Conservation (phyloP, 2,329 filamentous ascomycete genomes). For the Penicillium sp. region DNA sequence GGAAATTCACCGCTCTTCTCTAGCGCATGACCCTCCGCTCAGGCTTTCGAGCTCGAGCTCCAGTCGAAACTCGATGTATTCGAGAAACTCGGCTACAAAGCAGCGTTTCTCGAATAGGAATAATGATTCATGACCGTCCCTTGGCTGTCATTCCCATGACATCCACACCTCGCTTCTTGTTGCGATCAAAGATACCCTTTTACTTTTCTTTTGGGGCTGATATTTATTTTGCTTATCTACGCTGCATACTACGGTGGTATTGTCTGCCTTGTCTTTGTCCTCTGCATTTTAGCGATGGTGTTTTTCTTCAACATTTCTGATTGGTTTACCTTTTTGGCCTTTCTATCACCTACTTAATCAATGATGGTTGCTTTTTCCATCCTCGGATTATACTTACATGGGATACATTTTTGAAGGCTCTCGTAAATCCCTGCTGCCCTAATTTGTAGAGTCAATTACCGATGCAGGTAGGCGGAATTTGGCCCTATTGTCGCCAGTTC, state of each 20-base stretch:
- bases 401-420: no score
- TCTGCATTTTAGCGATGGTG: constrained; percentile 12
- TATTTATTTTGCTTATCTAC: not conserved
- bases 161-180: not conserved
- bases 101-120: not conserved
- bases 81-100: not conserved
- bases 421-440: no score
- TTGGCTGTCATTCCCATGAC: not conserved
- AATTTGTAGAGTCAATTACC: no score
- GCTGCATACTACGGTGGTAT: not conserved
- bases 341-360: not conserved
- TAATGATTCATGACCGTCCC: not conserved
- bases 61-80: not conserved
- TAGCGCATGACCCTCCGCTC: not conserved
- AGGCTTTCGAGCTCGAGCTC: constrained; percentile 6
- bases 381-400: not conserved
- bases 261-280: not conserved
- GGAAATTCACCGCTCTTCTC: constrained; percentile 12
- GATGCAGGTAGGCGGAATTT: no score
- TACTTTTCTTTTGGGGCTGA: not conserved
- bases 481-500: no score
- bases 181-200: constrained; percentile 5
- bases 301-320: not conserved
- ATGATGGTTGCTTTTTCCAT: not conserved
- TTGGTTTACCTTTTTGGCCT: not conserved